Conservation (phyloP, 306 rosid genomes). For the Abrus pulchellus region DNA sequence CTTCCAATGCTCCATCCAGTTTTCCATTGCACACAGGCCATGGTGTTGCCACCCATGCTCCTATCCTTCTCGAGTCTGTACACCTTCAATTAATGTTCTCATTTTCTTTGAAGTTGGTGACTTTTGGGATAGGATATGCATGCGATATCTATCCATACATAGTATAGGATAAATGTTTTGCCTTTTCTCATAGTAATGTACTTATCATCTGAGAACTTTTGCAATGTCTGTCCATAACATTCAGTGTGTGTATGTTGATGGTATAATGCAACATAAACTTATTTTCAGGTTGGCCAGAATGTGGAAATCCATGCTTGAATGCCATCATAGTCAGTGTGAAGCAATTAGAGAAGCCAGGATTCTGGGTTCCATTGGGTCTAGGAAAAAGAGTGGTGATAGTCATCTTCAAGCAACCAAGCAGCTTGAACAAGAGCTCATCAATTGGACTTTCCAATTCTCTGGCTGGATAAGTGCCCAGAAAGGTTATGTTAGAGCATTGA, state of each 20-base stretch:
- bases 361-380: slow-evolving; percentile 78
- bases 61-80: slow-evolving; percentile 23
- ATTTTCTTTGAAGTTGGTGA: slow-evolving; percentile 30
- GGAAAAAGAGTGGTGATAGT: slow-evolving; percentile 72
- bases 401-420: slow-evolving; percentile 77
- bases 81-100: slow-evolving; percentile 4
- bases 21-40: neutral
- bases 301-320: slow-evolving; percentile 98
- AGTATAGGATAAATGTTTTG: neutral
- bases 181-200: slow-evolving; percentile 26
- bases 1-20: slow-evolving; percentile 30
- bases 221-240: neutral
- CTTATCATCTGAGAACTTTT: slow-evolving; percentile 17
- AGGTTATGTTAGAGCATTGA: slow-evolving; percentile 87
- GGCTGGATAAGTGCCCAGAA: slow-evolving; percentile 92
- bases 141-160: slow-evolving; percentile 25
- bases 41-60: slow-evolving; percentile 6
- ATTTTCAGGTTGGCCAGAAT: slow-evolving; percentile 78
- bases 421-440: slow-evolving; percentile 84
- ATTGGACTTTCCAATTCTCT: slow-evolving; percentile 87
- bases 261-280: slow-evolving; percentile 25
- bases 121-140: neutral
- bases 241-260: neutral
- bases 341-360: slow-evolving; percentile 91
- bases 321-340: slow-evolving; percentile 84